These are phyloP conservation scores for Polyporus arcularius DNA, from an alignment of 768 basidiomycete genomes.

Conservation along the genomic window DNA sequence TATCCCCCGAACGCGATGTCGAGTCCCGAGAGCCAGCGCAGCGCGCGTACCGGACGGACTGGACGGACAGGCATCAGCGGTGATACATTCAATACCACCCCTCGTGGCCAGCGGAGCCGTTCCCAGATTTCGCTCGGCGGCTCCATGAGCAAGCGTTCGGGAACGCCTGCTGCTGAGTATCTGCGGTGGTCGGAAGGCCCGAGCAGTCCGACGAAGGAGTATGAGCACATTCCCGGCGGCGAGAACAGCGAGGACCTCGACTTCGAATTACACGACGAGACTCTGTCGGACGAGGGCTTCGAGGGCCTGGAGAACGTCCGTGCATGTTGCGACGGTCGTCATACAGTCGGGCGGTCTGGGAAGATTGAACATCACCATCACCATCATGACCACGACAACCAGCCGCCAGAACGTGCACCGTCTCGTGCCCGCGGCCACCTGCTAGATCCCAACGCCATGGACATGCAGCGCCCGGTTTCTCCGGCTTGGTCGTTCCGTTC, in stretches of 20 bases:
- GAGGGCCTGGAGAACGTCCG: slow-evolving; percentile 96
- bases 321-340: slow-evolving; percentile 85
- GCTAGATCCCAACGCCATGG: slow-evolving; percentile 50
- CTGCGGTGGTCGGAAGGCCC: slow-evolving; percentile 81
- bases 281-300: slow-evolving; percentile 73
- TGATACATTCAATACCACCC: slow-evolving; percentile 74
- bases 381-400: slow-evolving; percentile 49
- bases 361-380: slow-evolving; percentile 62
- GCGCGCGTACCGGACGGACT: slow-evolving; percentile 55
- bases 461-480: slow-evolving; percentile 63
- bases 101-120: slow-evolving; percentile 73
- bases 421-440: slow-evolving; percentile 48
- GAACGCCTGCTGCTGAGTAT: slow-evolving; percentile 92
- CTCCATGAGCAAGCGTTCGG: slow-evolving; percentile 81
- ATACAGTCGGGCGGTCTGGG: slow-evolving; percentile 74
- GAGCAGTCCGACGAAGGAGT: slow-evolving; percentile 70
- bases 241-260: slow-evolving; percentile 68
- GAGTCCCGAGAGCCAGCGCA: slow-evolving; percentile 77
- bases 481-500: slow-evolving; percentile 89
- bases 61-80: slow-evolving; percentile 45
- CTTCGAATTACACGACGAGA: slow-evolving; percentile 81
- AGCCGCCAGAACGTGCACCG: slow-evolving; percentile 32
- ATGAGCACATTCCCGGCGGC: slow-evolving; percentile 35
- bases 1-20: slow-evolving; percentile 48
- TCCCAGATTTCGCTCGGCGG: slow-evolving; percentile 76